Evolutionary conservation across 805 yeast genomes (phyloP).

Genomic region (Pichia sporocuriosa): DNA sequence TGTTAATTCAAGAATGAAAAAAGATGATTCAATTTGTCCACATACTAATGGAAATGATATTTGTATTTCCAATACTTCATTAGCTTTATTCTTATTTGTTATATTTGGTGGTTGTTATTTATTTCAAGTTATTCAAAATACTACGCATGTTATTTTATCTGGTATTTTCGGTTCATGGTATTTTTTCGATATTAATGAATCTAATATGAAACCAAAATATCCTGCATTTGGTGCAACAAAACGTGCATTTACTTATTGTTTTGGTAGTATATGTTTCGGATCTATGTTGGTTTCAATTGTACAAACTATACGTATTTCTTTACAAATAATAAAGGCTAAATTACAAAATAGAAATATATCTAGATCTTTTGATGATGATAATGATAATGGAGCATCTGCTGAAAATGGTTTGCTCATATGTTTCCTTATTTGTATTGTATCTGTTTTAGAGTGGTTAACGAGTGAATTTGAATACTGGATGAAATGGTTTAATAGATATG

Average conservation of each 20-base stretch:
- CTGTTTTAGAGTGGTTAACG: slow-evolving; percentile 63
- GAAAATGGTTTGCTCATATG: slow-evolving; percentile 38
- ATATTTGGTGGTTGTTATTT: slow-evolving; percentile 80
- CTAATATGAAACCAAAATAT: slow-evolving; percentile 57
- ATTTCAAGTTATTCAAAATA: slow-evolving; percentile 74
- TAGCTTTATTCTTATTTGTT: slow-evolving; percentile 43
- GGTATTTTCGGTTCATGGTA: slow-evolving; percentile 93
- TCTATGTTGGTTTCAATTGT: slow-evolving; percentile 65
- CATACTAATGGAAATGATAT: slow-evolving; percentile 25
- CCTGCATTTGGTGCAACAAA: slow-evolving; percentile 76
- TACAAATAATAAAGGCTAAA: slow-evolving; percentile 43
- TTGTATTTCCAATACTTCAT: slow-evolving; percentile 26
- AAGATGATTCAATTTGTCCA: slow-evolving; percentile 49
- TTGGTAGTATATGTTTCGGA: slow-evolving; percentile 88
- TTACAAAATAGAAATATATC: slow-evolving; percentile 24
- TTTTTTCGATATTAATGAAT: slow-evolving; percentile 39
- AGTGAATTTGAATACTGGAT: slow-evolving; percentile 36
- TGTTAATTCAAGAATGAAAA: slow-evolving; percentile 18
- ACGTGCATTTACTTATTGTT: slow-evolving; percentile 76
- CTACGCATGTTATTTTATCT: slow-evolving; percentile 73
- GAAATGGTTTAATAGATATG: slow-evolving; percentile 83
- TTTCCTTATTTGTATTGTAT: slow-evolving; percentile 35
- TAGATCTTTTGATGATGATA: slow-evolving; percentile 37
- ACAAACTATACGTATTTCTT: slow-evolving; percentile 52
- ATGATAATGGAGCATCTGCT: slow-evolving; percentile 37